Conservation (phyloP, 345 rosid species). For the Reutealis trisperma region DNA sequence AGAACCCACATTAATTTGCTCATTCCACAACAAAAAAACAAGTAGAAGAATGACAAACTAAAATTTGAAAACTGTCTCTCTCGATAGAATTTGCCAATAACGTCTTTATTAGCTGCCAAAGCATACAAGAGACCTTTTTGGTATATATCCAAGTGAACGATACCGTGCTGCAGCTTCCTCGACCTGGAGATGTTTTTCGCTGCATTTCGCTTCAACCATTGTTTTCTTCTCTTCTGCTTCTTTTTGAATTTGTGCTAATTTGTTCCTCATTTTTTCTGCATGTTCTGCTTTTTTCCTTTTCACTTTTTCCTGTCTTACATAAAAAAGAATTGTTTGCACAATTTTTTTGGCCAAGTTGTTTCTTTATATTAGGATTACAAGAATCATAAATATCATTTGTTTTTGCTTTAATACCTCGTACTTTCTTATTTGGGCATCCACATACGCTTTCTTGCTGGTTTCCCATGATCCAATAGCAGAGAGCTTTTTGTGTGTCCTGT, state of each 20-base stretch:
- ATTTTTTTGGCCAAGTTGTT: not conserved
- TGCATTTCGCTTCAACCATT: slow-evolving; percentile 46
- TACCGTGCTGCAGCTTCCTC: slow-evolving; percentile 51
- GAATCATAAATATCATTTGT: too few relatives aligned
- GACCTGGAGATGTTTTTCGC: slow-evolving; percentile 44
- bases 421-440: slow-evolving; percentile 50
- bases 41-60: not conserved
- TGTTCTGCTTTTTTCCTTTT: slow-evolving; percentile 60
- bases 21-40: not conserved
- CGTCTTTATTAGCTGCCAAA: slow-evolving; percentile 25
- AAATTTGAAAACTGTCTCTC: too few relatives aligned
- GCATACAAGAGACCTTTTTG: slow-evolving; percentile 49
- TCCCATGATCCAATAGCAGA: slow-evolving; percentile 63
- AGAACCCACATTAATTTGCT: not conserved
- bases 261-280: slow-evolving; percentile 57
- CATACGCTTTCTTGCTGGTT: slow-evolving; percentile 51
- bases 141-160: slow-evolving; percentile 45
- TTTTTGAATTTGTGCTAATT: slow-evolving; percentile 54
- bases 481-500: slow-evolving; percentile 61
- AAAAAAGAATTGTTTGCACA: not conserved
- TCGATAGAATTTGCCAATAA: not conserved
- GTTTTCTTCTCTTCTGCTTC: slow-evolving; percentile 70
- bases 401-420: slow-evolving; percentile 53
- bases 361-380: too few relatives aligned
- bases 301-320: slow-evolving; percentile 47